phyloP scores from a whole-genome alignment of 352 stramenopile species.

The Halophytophthora batemanensis region DNA sequence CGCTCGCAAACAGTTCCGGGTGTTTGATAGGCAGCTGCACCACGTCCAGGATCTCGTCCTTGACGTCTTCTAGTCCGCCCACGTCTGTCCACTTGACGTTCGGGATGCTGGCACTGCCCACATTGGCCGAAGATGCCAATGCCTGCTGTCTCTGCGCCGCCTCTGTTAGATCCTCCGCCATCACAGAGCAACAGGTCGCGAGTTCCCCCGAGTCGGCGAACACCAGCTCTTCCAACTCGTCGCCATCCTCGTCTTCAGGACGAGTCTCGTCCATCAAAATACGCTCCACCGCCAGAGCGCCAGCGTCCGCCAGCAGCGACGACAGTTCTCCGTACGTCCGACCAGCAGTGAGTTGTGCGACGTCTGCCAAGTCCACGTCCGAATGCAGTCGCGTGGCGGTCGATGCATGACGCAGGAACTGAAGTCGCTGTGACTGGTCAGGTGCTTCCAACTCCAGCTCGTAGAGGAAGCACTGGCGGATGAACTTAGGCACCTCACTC shows the following conservation, averaged over 20 bases:
- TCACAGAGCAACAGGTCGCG: constrained; percentile 26
- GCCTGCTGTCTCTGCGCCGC: constrained; percentile 67
- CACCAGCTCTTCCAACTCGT: constrained; percentile 25
- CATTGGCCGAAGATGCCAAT: constrained; percentile 58
- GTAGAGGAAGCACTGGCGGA: constrained; percentile 81
- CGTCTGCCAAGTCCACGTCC: constrained; percentile 50
- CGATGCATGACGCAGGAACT: constrained; percentile 52
- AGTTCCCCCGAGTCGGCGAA: constrained; percentile 19
- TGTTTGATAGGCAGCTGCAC: constrained; percentile 85
- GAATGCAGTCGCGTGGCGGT: constrained; percentile 30
- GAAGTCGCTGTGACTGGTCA: constrained; percentile 45
- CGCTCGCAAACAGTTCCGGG: constrained; percentile 75
- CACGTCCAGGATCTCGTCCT: constrained; percentile 93
- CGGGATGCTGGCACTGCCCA: constrained; percentile 79
- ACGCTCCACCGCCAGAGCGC: constrained; percentile 45
- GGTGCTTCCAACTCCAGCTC: constrained; percentile 66
- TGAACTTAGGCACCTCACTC: constrained; percentile 74
- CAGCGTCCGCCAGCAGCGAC: constrained; percentile 62
- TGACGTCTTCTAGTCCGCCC: constrained; percentile 98
- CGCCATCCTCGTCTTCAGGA: constrained; percentile 11
- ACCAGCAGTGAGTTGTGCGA: constrained; percentile 69
- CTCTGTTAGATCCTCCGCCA: constrained; percentile 40
- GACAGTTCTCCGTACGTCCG: constrained; percentile 73
- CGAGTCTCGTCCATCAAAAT: constrained; percentile 25
- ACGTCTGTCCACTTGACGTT: constrained; percentile 99